A percentile compares a stretch with the other conserved stretches of the same genome.
Evolutionary conservation across 768 basidiomycete species (phyloP).

Genomic region (Pleurotus djamor): DNA sequence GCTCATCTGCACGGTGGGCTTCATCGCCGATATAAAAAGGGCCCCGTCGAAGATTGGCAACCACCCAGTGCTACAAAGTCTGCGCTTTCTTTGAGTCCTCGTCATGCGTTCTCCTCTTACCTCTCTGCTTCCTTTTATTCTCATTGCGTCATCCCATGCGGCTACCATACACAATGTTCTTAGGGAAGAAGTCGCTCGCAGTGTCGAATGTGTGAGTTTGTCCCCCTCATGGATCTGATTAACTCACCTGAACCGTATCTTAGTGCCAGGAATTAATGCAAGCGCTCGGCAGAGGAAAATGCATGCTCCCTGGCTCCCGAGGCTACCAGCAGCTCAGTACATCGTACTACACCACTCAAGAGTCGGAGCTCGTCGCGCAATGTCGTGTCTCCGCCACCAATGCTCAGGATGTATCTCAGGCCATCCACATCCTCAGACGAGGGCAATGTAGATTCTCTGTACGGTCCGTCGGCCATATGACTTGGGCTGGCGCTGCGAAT

Average conservation of each 20-base stretch:
- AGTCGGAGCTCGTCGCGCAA: neutral
- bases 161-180: slow-evolving; percentile 1
- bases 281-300: neutral
- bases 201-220: neutral
- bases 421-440: neutral
- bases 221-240: neutral
- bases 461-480: slow-evolving; percentile 10
- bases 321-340: neutral
- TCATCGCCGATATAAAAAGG: neutral
- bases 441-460: slow-evolving; percentile 2
- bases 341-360: slow-evolving; percentile 1
- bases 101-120: slow-evolving; percentile 3
- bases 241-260: neutral
- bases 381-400: neutral
- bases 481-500: slow-evolving; percentile 10
- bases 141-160: slow-evolving; percentile 2
- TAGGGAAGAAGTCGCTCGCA: neutral
- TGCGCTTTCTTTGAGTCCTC: neutral
- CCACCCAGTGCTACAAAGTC: neutral
- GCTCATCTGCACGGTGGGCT: neutral
- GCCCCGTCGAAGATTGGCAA: neutral
- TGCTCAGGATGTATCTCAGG: slow-evolving; percentile 5
- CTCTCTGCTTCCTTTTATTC: slow-evolving; percentile 2
- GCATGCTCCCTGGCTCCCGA: neutral
- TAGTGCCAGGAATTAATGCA: neutral